Evolutionary conservation across 1,139 yeast genomes (phyloP).

Genomic region (Suhomyces taliae): DNA sequence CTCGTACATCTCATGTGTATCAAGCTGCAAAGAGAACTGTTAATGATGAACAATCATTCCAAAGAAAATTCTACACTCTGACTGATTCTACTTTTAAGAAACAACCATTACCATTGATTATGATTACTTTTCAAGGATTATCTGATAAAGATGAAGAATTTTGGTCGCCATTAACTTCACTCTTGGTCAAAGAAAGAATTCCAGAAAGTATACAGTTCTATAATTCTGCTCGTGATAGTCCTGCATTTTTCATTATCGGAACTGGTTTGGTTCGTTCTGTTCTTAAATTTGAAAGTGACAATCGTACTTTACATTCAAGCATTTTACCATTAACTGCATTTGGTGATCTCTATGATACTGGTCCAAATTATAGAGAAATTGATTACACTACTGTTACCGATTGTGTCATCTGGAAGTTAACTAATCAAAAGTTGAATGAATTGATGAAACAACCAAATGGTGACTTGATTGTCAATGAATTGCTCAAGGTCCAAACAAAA

Average conservation of each 20-base stretch:
- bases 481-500: constrained; percentile 63
- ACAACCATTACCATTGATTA: constrained; percentile 67
- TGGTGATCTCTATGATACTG: constrained; percentile 59
- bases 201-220: constrained; percentile 53
- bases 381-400: constrained; percentile 52
- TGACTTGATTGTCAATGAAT: constrained; percentile 62
- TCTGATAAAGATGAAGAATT: constrained; percentile 60
- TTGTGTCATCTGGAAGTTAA: constrained; percentile 72
- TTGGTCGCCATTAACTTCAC: constrained; percentile 61
- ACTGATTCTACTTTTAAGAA: constrained; percentile 37
- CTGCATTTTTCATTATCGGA: constrained; percentile 69
- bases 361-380: constrained; percentile 40
- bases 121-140: constrained; percentile 70
- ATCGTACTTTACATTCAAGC: constrained; percentile 67
- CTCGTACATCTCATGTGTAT: constrained; percentile 60
- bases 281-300: constrained; percentile 52
- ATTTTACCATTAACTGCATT: constrained; percentile 88
- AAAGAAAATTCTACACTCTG: constrained; percentile 28
- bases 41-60: constrained; percentile 39
- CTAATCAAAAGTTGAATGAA: constrained; percentile 44
- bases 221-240: constrained; percentile 35
- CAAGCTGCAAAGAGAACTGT: constrained; percentile 63
- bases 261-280: constrained; percentile 72
- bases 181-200: constrained; percentile 50
- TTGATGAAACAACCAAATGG: constrained; percentile 47